Base-by-base conservation (phyloP, 352 stramenopile species). In the Globisporangium viniferum region DNA sequence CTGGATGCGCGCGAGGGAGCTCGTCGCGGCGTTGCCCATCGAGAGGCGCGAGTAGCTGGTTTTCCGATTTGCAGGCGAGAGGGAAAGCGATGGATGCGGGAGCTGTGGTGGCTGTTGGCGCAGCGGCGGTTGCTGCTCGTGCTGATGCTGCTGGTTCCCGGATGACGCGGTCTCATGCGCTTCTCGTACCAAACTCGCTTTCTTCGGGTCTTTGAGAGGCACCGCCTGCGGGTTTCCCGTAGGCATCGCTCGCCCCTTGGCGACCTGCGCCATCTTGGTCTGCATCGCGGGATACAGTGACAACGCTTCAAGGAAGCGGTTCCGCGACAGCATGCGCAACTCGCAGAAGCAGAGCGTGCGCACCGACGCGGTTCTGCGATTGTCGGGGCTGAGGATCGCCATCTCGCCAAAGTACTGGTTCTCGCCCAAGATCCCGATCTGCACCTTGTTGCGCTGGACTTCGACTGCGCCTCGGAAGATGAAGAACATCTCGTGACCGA, bases 381-480 rank as follows among this genome's bases (percentile, higher is more conserved):
- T 91, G 62, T 92, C 89, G 41, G 88, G 74, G 59, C 89, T 93
- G 5, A 93, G 71, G 54, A 93, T 91, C 54, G 85, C 85, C 85
- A 93, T 93, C 58, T 93, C 85, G 31, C 85, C 85, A 72, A 93
- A 93, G 73, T 93, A 93, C 72, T 93, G 85, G 62, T 92, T 91
- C 65, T 93, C 77, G 27, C 81, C 82, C 2, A 93, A 75, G 22
- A 93, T 68, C 2, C 83, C 81, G 4, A 93, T 76, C 68, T 93
- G 85, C 33, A 80, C 58, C 18, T 74, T 81, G 12, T 74, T 78
- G 60, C 87, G 80, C 36, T 87, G 70, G 33, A 93, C 82, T 69
- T 93, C 85, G 39, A 92, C 85, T 9, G 88, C 83, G 2, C 85
- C 85, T 3, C 85, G 82, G 68, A 92, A 94, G 69, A 93, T 93